Percentiles rank a stretch among this genome's conserved stretches.
These are phyloP conservation scores for Daldinia sp. DNA, from an alignment of 2,329 filamentous ascomycete genomes.

Conservation along the genomic window DNA sequence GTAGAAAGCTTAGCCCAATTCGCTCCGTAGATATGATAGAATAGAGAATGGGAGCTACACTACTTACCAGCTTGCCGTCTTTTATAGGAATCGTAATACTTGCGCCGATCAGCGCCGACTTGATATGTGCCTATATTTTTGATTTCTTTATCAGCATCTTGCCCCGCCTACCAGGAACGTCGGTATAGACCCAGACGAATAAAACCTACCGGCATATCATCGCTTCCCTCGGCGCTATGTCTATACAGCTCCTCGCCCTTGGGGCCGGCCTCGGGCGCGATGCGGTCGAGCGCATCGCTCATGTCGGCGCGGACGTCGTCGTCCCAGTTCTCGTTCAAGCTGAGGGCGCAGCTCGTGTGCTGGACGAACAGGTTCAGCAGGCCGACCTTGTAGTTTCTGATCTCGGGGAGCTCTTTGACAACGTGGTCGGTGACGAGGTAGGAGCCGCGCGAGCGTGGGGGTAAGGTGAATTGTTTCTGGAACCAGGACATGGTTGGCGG, in stretches of 20 bases:
- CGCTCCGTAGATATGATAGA: not conserved
- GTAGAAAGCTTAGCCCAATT: slow-evolving; percentile 5
- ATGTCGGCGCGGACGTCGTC: slow-evolving; percentile 89
- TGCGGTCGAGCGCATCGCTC: slow-evolving; percentile 91
- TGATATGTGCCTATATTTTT: slow-evolving; percentile 81
- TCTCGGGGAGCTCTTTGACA: slow-evolving; percentile 78
- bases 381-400: slow-evolving; percentile 85
- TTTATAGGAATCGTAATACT: slow-evolving; percentile 92
- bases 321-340: slow-evolving; percentile 93
- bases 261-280: slow-evolving; percentile 82
- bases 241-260: slow-evolving; percentile 82
- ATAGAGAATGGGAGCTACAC: not conserved
- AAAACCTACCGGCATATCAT: slow-evolving; percentile 95
- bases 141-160: slow-evolving; percentile 16
- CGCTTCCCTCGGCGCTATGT: slow-evolving; percentile 86
- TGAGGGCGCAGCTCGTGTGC: slow-evolving; percentile 92
- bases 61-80: slow-evolving; percentile 78
- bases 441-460: slow-evolving; percentile 80
- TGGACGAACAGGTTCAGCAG: slow-evolving; percentile 92
- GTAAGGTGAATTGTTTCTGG: slow-evolving; percentile 87
- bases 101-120: slow-evolving; percentile 88
- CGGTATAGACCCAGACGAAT: too few relatives aligned
- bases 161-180: too few relatives aligned
- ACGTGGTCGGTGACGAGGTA: slow-evolving; percentile 91
- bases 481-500: slow-evolving; percentile 76